Evolutionary conservation across 208 protist species (phyloP), one percentile per base, ranked within the genome.

Genomic region (Trypanosoma mega): DNA sequence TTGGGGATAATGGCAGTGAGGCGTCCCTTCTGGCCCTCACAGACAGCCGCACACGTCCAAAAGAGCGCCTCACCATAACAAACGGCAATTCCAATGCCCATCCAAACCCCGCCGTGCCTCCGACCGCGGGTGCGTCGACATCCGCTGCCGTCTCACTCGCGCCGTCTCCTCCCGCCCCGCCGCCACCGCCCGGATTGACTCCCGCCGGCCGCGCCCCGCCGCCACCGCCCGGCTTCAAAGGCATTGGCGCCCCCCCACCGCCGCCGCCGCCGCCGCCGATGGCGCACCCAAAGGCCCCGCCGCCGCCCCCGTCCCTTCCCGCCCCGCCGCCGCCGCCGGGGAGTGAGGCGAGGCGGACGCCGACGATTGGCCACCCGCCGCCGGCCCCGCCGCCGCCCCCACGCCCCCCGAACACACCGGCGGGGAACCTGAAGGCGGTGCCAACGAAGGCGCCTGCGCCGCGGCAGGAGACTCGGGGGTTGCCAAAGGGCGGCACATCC

Each of bases 181-280:
- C 48, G 24, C 62, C 62, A 26, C 55, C 55, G 27, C 51, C 51
- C 11, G 51, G 51, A 24, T 23, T 43, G 9, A 5, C 6, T 12
- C 11, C 51, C 21, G 27, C 23, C 4, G 27, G 56, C 21, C 23
- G 34, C 21, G 27, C 46, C 2, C 63, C 63, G 18, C 63, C 61
- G 24, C 61, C 54, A 63, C 64, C 64, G 5, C 64, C 64, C 54
- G 74, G 63, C 4, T 61, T 77, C 23, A 78, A 52, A 34, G 51
- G 21, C 14, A 62, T 49, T 12, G 69, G 55, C 1, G 66, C 62
- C 1, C 63, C 68, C 3, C 61, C 58, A 8, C 60, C 64, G 24
- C 58, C 64, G 23, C 58, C 70, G 29, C 70, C 76, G 36, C 69
- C 76, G 12, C 68, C 73, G n/a, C 54, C 68, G 5, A 21, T 58